These are phyloP conservation scores for Phragmites australis DNA, from an alignment of 176 grass and related monocot species.

Conservation along the genomic window DNA sequence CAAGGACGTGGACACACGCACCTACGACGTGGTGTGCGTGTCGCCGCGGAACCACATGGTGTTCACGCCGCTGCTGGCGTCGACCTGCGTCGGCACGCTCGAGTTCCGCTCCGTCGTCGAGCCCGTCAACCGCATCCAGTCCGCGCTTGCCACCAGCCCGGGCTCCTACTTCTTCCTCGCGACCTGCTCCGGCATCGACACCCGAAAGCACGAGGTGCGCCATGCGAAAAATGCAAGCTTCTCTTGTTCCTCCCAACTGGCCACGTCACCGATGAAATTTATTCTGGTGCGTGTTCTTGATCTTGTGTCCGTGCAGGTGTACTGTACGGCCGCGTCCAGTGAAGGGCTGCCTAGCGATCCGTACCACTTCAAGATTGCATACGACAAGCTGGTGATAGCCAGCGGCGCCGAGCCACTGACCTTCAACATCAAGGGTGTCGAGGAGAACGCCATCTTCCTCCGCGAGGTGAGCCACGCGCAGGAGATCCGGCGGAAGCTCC, in stretches of 20 bases:
- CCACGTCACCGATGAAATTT: not conserved
- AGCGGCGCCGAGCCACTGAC: slow-evolving; percentile 82
- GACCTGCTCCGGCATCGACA: slow-evolving; percentile 59
- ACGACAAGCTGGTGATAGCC: slow-evolving; percentile 96
- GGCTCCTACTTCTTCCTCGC: slow-evolving; percentile 88
- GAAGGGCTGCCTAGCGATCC: slow-evolving; percentile 48
- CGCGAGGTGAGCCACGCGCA: slow-evolving; percentile 90
- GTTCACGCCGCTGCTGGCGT: slow-evolving; percentile 93
- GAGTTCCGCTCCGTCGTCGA: slow-evolving; percentile 92
- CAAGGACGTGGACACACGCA: slow-evolving; percentile 73
- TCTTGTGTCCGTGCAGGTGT: slow-evolving; percentile 33
- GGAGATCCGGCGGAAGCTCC: slow-evolving; percentile 83
- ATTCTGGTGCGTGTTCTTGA: not conserved
- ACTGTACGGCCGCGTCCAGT: slow-evolving; percentile 49
- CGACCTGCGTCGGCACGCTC: slow-evolving; percentile 86
- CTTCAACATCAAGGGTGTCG: slow-evolving; percentile 88
- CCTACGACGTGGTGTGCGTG: slow-evolving; percentile 87
- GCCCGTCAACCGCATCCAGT: slow-evolving; percentile 88
- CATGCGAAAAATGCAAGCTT: too few species aligned
- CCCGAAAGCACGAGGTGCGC: slow-evolving; percentile 51
- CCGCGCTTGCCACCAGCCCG: slow-evolving; percentile 56
- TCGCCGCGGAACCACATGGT: slow-evolving; percentile 98
- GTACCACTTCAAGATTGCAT: slow-evolving; percentile 75
- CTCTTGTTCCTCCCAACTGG: not conserved
- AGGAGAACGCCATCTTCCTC: slow-evolving; percentile 83